Percentiles rank a stretch among this genome's conserved stretches.
Evolutionary conservation across 441 rosid species (phyloP).

Genomic region (Gossypium laxum): DNA sequence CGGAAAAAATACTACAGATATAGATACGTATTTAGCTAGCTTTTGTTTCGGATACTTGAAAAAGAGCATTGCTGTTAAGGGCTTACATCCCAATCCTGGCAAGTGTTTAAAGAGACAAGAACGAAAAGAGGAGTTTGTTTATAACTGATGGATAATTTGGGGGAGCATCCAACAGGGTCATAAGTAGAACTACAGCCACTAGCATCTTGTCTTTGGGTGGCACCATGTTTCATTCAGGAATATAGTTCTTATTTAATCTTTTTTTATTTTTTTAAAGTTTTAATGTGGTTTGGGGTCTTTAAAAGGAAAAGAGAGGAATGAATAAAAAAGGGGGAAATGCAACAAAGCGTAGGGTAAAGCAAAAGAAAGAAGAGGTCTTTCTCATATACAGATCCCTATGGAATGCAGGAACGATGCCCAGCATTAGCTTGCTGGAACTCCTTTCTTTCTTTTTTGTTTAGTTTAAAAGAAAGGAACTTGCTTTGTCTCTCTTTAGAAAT

Average conservation of each 20-base stretch:
- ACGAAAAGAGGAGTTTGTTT: constrained; percentile 8
- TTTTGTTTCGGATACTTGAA: neutral
- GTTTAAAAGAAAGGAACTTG: constrained; percentile 49
- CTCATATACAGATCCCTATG: constrained; percentile 91
- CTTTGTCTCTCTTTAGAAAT: constrained; percentile 36
- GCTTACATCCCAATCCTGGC: neutral
- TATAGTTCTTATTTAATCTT: neutral
- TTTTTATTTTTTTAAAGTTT: neutral
- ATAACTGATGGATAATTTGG: constrained; percentile 28
- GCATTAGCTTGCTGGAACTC: constrained; percentile 59
- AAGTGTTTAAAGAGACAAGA: neutral
- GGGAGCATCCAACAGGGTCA: constrained; percentile 16
- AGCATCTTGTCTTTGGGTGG: neutral
- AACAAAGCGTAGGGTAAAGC: constrained; percentile 29
- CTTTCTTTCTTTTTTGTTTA: constrained; percentile 60
- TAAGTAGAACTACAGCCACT: neutral
- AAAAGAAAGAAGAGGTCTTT: constrained; percentile 44
- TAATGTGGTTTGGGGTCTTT: constrained; percentile 2
- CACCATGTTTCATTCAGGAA: neutral
- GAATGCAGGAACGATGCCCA: constrained; percentile 44
- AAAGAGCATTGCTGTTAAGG: neutral
- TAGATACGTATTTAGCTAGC: neutral
- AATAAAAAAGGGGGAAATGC: neutral
- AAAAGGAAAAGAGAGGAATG: constrained; percentile 3
- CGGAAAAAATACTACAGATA: neutral